Evolutionary conservation across 228 moss, liverwort and hornwort species (phyloP).

Genomic region (Sphagnum fallax): DNA sequence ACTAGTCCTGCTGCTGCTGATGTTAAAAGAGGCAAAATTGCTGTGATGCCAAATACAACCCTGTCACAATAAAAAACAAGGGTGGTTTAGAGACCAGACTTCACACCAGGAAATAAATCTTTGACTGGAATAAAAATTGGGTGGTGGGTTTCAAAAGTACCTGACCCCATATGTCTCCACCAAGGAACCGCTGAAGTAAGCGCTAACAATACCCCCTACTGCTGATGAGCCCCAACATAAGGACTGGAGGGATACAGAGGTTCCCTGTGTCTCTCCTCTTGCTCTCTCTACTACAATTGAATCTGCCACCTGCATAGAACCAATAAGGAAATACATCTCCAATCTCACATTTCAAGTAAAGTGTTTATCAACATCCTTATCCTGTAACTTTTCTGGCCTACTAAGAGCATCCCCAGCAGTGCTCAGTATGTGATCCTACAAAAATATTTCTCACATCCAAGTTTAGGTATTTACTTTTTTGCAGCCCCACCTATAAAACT

Average conservation of each 20-base stretch:
- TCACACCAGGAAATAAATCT: no score
- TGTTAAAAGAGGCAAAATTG: slow-evolving; percentile 77
- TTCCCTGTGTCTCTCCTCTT: slow-evolving; percentile 88
- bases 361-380: no score
- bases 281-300: slow-evolving; percentile 99
- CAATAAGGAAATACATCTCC: no score
- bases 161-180: slow-evolving; percentile 93
- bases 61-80: slow-evolving; percentile 20
- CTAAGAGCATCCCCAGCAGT: no score
- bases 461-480: no score
- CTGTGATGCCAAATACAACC: slow-evolving; percentile 93
- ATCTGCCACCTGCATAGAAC: slow-evolving; percentile 65
- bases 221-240: slow-evolving; percentile 97
- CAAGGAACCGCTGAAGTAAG: slow-evolving; percentile 94
- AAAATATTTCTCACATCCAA: no score
- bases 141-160: slow-evolving; percentile 13
- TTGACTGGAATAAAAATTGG: no score
- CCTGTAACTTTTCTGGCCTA: no score
- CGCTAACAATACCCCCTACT: slow-evolving; percentile 84
- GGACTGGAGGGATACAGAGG: slow-evolving; percentile 93
- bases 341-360: no score
- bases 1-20: slow-evolving; percentile 84
- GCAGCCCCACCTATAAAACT: no score
- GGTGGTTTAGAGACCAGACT: no score
- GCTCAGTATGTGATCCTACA: no score